Evolutionary conservation across 1,284 basidiomycete genomes (phyloP), one percentile per base, ranked within the genome.

Genomic region (Erythrobasidium hasegawianum): DNA sequence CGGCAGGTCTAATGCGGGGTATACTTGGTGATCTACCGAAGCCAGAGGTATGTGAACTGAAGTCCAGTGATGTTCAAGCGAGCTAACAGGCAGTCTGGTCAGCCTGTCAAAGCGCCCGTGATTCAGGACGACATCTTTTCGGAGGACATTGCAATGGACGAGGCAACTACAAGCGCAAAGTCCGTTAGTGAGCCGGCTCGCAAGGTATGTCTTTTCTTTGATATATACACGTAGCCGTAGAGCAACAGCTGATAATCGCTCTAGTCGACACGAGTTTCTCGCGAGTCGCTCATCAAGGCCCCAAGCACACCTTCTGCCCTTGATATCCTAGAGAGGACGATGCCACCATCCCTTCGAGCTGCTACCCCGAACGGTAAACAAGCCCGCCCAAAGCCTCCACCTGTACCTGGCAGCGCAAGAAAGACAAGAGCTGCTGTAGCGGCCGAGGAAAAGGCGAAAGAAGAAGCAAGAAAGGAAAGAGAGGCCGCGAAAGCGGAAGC

Each of bases 381-480:
- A 45, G 55, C 47, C 9, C 43, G 62, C 22, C 62, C 62, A 2
- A 65, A 65, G 43, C 62, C 62, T 14, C 62, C 62, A 7, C 62
- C 62, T 4, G 62, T 65, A n/a, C 62, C 62, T 2, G 62, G 62
- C 14, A 65, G 62, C 24, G 62, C 62, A 7, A 55, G 62, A 33
- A 65, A 58, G 56, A 65, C 62, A 18, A 41, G 62, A 18, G 62
- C 62, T 13, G 22, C 62, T 22, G 55, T 27, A 22, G 62, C 62
- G n/a, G 55, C 56, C 27, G 62, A 57, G 18, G 20, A 29, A 29
- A 50, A 65, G 24, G 2, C 26, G 33, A 22, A 26, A 18, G 56
- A 57, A 43, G 26, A 16, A 20, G 50, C n/a, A 27, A 18, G 33
- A 18, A n/a, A 33, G 27, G 50, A 43, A 41, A 18, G 43, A 58